phyloP scores from a whole-genome alignment of 257 asterid species.

The Pogostemon cablin region DNA sequence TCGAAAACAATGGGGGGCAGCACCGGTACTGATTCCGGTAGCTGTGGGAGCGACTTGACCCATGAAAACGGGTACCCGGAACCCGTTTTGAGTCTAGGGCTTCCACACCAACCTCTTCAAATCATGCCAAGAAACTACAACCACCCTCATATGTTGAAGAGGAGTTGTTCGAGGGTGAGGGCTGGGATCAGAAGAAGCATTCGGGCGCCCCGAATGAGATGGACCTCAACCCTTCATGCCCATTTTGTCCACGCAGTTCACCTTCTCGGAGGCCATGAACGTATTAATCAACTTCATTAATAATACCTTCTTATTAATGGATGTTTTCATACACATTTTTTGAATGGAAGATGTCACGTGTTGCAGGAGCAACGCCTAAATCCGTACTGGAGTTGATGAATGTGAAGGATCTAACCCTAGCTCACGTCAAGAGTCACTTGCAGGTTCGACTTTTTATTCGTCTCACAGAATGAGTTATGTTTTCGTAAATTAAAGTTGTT shows the following conservation, averaged over 20 bases:
- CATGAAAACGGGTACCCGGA: constrained; percentile 44
- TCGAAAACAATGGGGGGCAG: neutral
- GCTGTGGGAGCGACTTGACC: constrained; percentile 77
- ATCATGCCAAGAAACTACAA: neutral
- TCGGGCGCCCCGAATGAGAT: constrained; percentile 89
- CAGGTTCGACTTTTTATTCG: constrained; percentile 47
- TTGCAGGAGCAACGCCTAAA: constrained; percentile 80
- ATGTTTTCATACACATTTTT: too few relatives aligned
- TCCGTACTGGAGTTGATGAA: constrained; percentile 78
- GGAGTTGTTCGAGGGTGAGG: constrained; percentile 48
- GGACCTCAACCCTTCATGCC: constrained; percentile 91
- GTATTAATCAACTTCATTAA: constrained; percentile 33
- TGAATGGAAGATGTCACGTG: too few relatives aligned
- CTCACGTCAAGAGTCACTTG: constrained; percentile 85
- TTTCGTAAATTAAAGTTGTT: too few relatives aligned
- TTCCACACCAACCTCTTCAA: constrained; percentile 36
- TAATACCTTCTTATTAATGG: too few relatives aligned
- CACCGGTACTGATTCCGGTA: constrained; percentile 48
- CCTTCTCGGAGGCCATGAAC: constrained; percentile 89
- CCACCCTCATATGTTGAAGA: constrained; percentile 55
- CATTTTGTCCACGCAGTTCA: constrained; percentile 89
- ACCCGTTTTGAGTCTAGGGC: constrained; percentile 58
- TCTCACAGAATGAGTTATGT: too few relatives aligned
- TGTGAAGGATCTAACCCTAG: constrained; percentile 67
- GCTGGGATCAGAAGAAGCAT: constrained; percentile 48